Evolutionary conservation across 129 eudicot genomes (phyloP), one percentile per base, ranked within the genome.

Genomic region (Erigeron canadensis): DNA sequence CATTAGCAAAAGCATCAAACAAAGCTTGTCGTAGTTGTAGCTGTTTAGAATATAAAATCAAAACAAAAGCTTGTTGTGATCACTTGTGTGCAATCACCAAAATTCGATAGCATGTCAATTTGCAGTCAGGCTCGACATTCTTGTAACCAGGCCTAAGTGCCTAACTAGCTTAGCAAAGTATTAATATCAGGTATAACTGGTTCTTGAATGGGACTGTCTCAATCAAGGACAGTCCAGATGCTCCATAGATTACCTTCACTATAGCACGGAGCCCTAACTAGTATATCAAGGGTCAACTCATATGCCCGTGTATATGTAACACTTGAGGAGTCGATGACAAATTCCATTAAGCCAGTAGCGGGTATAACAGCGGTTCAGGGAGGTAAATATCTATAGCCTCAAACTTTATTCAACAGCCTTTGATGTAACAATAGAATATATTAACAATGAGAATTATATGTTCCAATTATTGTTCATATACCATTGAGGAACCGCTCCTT

Each of bases 21-120:
- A 22, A 22, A 58, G 63, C 63, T 22, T 22, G 7, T 5, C n/a
- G 8, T 50, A 8, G 17, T 50, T 50, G 56, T 18, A 12, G 7
- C 8, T 15, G 17, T 15, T 50, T n/a, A 18, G 56, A 50, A 50
- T 17, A 28, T 28, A 28, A 28, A 28, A 28, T 28, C 34, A 28
- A 58, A 22, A 22, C 6, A 9, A 22, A 58, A 58, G 63, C 63
- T 8, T 22, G 17, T 13, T 47, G 54, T 47, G 17, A 22, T 58
- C 10, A 15, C 37, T 13, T 58, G 41, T n/a, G 22, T 58, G 63
- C 11, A 21, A 16, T 8, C 22, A 22, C 22, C 16, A 12, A 34
- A 59, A 59, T 28, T 59, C 65, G 11, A 59, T 16, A 59, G 13
- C 65, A 59, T 59, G 65, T 10, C 43, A 59, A 28, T 22, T 59